Percentiles rank a stretch among this genome's conserved stretches.
phyloP scores from a whole-genome alignment of 1,139 yeast genomes.

The Kluyveromyces sp. region DNA sequence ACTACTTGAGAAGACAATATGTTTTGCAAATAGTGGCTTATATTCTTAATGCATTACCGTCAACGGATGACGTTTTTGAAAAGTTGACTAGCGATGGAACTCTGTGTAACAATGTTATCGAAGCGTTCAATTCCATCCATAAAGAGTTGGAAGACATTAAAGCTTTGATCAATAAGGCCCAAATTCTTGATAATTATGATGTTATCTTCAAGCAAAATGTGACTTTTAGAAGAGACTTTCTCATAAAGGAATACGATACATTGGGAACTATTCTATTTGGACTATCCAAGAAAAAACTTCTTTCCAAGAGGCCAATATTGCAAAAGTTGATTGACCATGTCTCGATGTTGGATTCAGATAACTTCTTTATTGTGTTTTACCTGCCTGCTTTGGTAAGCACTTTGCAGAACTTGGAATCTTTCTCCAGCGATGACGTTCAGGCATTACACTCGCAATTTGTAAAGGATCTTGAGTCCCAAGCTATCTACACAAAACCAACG shows the following conservation, averaged over 20 bases:
- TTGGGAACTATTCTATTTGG: constrained; percentile 60
- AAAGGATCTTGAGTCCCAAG: constrained; percentile 30
- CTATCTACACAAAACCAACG: constrained; percentile 45
- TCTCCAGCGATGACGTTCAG: constrained; percentile 32
- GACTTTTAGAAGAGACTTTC: constrained; percentile 51
- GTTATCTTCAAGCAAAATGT: constrained; percentile 49
- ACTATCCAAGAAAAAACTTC: constrained; percentile 34
- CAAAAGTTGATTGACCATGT: constrained; percentile 36
- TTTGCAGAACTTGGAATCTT: constrained; percentile 31
- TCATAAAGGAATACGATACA: constrained; percentile 61
- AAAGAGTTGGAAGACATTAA: constrained; percentile 45
- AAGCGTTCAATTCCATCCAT: constrained; percentile 53
- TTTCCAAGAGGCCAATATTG: constrained; percentile 35
- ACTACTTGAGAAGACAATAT: constrained; percentile 60
- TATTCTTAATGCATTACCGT: constrained; percentile 33
- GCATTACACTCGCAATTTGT: constrained; percentile 31
- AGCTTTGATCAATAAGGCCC: constrained; percentile 61
- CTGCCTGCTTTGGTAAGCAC: constrained; percentile 53
- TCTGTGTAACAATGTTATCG: constrained; percentile 38
- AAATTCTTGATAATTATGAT: constrained; percentile 42
- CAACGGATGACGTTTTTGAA: constrained; percentile 17
- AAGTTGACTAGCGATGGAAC: constrained; percentile 20
- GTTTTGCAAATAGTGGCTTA: constrained; percentile 65
- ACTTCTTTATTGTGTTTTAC: constrained; percentile 53
- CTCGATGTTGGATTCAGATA: constrained; percentile 46